phyloP scores from a whole-genome alignment of 1,284 basidiomycete species.

The Xerocomus cyaneibrunnescens region DNA sequence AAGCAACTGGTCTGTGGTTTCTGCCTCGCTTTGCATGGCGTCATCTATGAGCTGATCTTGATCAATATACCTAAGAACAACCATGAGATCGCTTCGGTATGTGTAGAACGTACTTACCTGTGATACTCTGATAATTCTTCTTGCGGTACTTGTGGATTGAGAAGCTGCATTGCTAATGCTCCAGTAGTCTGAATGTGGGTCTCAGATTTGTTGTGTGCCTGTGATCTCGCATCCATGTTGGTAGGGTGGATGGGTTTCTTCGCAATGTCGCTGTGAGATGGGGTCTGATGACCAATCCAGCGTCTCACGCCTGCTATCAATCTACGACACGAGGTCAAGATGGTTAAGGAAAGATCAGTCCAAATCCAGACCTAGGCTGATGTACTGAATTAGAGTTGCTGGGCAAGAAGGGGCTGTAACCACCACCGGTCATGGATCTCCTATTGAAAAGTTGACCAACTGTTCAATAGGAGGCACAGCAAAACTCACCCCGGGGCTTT shows the following conservation, averaged over 20 bases:
- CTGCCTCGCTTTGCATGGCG: slow-evolving; percentile 47
- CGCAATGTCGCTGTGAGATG: slow-evolving; percentile 32
- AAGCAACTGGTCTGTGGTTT: slow-evolving; percentile 54
- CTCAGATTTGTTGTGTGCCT: slow-evolving; percentile 20
- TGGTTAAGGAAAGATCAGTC: not conserved
- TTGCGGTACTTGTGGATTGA: slow-evolving; percentile 65
- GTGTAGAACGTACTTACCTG: slow-evolving; percentile 45
- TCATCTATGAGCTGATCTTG: slow-evolving; percentile 66
- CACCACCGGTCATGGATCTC: slow-evolving; percentile 65
- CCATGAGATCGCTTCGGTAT: slow-evolving; percentile 1
- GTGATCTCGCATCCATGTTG: slow-evolving; percentile 30
- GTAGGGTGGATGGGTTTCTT: slow-evolving; percentile 31
- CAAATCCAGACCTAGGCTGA: slow-evolving; percentile 26
- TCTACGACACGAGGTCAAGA: slow-evolving; percentile 35
- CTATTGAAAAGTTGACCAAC: slow-evolving; percentile 35
- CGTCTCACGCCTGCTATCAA: slow-evolving; percentile 71
- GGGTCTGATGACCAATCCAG: slow-evolving; percentile 61
- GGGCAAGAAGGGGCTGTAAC: slow-evolving; percentile 71
- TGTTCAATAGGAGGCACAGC: not conserved
- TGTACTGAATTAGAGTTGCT: slow-evolving; percentile 41
- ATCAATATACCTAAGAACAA: slow-evolving; percentile 60
- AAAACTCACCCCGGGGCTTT: slow-evolving; percentile 71
- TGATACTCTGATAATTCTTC: slow-evolving; percentile 79
- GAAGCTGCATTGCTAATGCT: slow-evolving; percentile 56
- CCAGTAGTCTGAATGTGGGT: slow-evolving; percentile 61